Base-by-base conservation (phyloP, 345 rosid genomes). In the Brassica cretica region DNA sequence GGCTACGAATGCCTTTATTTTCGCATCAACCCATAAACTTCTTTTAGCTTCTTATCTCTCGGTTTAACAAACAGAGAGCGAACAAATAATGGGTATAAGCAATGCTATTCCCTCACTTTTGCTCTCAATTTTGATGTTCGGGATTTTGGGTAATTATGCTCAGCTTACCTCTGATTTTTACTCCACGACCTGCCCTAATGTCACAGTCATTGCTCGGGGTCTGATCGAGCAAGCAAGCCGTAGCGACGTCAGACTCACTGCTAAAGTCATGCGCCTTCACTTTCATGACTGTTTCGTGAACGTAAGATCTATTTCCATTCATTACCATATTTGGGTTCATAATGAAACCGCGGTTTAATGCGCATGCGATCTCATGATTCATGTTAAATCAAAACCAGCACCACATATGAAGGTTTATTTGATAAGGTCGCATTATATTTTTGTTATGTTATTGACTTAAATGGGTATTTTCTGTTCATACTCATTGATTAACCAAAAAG, bases 251-350 rank as follows among this genome's bases (percentile, higher is more conserved):
- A 61, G 75, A 58, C 77, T 78, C 66, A 65, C 81, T 58, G 81
- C 81, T 72, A 78, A 78, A 78, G 72, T 90, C 82, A 75, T 80
- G 71, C 83, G 83, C 58, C 83, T 80, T 66, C 80, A 80, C 63
- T 80, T 80, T 72, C 83, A 90, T 14, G 96, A 90, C 81, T 90
- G 95, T 81, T 90, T 89, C 33, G 90, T 89, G 46, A 87, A 90
- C 75, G 93, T 90, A 69, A 72, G 72, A 27, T 39, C 37, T 39
- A 8, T 37, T 37, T 62, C 8, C 62, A 61, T 11, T 61, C 65
- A 61, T 27, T 61, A 61, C 18, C 37, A 12, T 60, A 12, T 46
- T 51, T 18, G 24, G 56, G 58, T 51, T n/a, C 19, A 51, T n/a
- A 51, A 15, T 51, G 58, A 15, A 51, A n/a, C 16, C 55, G 49